Conservation (phyloP, 2,329 filamentous ascomycete genomes). For the Hirsutella rhossiliensis region DNA sequence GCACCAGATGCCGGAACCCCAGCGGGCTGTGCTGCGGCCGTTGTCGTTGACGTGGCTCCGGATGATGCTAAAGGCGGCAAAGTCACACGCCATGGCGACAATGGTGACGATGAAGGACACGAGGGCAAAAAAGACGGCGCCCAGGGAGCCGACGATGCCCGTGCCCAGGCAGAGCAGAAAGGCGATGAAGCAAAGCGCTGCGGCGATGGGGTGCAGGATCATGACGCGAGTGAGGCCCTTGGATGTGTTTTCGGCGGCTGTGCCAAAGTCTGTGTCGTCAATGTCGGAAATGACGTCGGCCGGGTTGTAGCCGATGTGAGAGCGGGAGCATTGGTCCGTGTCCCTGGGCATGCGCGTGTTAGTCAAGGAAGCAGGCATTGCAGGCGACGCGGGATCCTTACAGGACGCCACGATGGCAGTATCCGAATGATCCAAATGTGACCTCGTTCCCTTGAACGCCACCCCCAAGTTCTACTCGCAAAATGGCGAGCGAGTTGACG, state of each 20-base stretch:
- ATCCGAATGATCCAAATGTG: conserved; percentile 49
- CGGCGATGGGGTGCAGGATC: conserved; percentile 50
- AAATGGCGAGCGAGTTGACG: conserved; percentile 38
- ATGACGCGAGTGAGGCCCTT: conserved; percentile 43
- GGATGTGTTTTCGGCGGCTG: conserved; percentile 29
- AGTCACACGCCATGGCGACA: conserved; percentile 41
- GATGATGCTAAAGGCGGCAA: conserved; percentile 43
- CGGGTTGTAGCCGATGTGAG: conserved; percentile 44
- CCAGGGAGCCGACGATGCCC: conserved; percentile 38
- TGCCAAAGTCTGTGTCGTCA: conserved; percentile 27
- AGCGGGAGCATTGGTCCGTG: conserved; percentile 34
- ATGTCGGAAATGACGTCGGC: conserved; percentile 27
- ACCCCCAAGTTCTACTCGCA: conserved; percentile 37
- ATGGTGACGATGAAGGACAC: conserved; percentile 39
- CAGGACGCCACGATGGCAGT: conserved; percentile 28
- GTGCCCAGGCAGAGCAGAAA: conserved; percentile 42
- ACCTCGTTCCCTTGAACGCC: conserved; percentile 22
- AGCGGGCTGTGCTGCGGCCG: conserved; percentile 31
- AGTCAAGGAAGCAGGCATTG: neutral
- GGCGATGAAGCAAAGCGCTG: conserved; percentile 43
- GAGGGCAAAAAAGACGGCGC: conserved; percentile 36
- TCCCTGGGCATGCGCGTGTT: conserved; percentile 8
- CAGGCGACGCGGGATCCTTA: conserved; percentile 6
- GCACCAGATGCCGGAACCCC: conserved; percentile 45
- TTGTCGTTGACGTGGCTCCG: conserved; percentile 40